Evolutionary conservation across 179 eudicot species (phyloP), one percentile per base, ranked within the genome.

Genomic region (Spergularia azorica): DNA sequence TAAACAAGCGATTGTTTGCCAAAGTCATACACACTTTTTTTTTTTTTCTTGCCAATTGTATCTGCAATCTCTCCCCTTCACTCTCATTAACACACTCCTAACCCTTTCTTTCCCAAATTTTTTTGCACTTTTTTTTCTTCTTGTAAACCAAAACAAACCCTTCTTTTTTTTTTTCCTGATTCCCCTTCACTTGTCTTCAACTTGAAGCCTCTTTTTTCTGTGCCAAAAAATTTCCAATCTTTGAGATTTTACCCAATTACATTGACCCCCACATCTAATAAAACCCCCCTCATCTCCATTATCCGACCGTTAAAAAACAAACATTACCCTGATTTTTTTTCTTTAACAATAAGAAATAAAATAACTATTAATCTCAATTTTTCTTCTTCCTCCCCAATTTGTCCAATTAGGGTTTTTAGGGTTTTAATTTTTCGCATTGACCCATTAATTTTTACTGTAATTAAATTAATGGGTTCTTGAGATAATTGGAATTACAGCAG

Each of bases 341-440:
- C 2, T 6, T 46, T 6, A 46, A 46, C 9, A 46, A 46, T 5
- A 59, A 18, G 18, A 59, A 59, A 16, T 15, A 1, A 6, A 16
- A 57, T 2, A 57, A 26, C 41, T 10, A 15, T 62, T 39, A 62
- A 63, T 21, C 61, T 50, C 67, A 38, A 18, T 18, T 32, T 16
- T 68, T 55, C 16, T 13, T 51, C 59, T 64, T 60, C 20, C 20
- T 46, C 43, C 43, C 48, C 69, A 50, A 67, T 48, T n/a, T 15
- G 51, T 72, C 32, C 68, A 41, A 8, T 17, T 74, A 48, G 76
- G 76, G 67, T 69, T 77, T 87, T 26, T 82, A 66, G 83, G 86
- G 67, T 72, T 74, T 80, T 70, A n/a, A 14, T 64, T 64, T 78
- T 32, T 46, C 64, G 51, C 8, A 11, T 5, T 73, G 16, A 69